Evolutionary conservation across 495 filamentous ascomycete genomes (phyloP).

Genomic region (Aspergillus sclerotiicarbonarius): DNA sequence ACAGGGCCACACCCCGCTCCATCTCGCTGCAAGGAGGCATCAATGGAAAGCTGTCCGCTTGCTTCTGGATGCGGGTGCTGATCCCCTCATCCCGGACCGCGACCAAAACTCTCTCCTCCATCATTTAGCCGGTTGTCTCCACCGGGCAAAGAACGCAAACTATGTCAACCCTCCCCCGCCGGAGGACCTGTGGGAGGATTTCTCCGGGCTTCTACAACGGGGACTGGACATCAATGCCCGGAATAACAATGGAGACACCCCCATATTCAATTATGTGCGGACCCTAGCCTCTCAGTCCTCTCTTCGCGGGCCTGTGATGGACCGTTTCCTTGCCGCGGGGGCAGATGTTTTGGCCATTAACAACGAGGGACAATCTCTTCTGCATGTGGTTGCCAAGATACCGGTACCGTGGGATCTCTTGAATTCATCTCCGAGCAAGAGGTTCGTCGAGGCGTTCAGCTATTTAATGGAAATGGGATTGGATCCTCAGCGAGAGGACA

Average conservation of each 20-base stretch:
- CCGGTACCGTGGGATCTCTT: not conserved
- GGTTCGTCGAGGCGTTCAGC: not conserved
- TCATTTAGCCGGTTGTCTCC: not conserved
- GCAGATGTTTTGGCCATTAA: not conserved
- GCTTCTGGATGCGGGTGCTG: not conserved
- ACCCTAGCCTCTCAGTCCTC: not conserved
- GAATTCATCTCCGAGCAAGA: not conserved
- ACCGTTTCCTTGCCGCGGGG: not conserved
- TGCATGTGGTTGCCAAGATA: not conserved
- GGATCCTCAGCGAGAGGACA: not conserved
- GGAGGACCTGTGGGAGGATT: not conserved
- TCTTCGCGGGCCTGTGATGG: not conserved
- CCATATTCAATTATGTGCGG: not conserved
- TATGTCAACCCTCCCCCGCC: too few species aligned
- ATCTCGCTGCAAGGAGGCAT: not conserved
- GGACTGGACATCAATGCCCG: not conserved
- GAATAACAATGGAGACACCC: not conserved
- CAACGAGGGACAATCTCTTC: not conserved
- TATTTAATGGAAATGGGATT: not conserved
- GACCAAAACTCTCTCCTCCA: not conserved
- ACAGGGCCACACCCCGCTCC: not conserved
- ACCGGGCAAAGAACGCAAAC: not conserved
- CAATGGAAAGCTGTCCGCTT: not conserved
- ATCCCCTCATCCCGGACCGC: not conserved
- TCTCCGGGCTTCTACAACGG: not conserved